Base-by-base conservation (phyloP, 306 rosid genomes). In the Citrullus colocynthis region DNA sequence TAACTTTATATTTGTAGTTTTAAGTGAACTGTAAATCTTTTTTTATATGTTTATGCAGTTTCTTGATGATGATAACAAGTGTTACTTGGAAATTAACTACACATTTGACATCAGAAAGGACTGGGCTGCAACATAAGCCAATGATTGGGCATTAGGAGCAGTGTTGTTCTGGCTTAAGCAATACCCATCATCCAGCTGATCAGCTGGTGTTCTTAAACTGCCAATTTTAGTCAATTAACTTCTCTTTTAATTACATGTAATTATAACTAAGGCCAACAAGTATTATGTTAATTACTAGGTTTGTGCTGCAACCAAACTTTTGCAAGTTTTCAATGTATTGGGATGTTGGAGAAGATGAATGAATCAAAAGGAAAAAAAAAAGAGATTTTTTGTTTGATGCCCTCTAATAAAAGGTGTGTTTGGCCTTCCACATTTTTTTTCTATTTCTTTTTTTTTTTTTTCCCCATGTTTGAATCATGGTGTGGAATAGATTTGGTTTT, bases 11-110 rank as follows among this genome's bases (percentile, higher is more conserved):
- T 64, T 64, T 17, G 48, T 64, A 17, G 41, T 16, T 36, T 0
- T 52, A 17, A 64, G 21, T 64, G 49, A 66, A 66, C 1, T 37
- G 16, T 65, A 18, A 36, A 64, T 17, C 2, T 16, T 64, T 4
- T 71, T 24, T 0, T 48, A 41, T 44, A 12, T 21, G 56, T 41
- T 45, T 13, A 74, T 83, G 84, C 81, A 86, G 86, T 86, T 86
- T 79, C 75, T 86, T n/a, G 86, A 86, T 37, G 89, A 86, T 77
- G 89, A 86, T 57, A 83, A 86, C 86, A 86, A 83, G 83, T 86
- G 89, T 80, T 83, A 86, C 89, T 81, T 86, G 86, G 86, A 83
- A 81, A 86, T 86, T 79, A 86, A 83, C 77, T 86, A 83, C 85
- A 86, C 83, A 61, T 86, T 83, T 16, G 86, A 86, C 54, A 86